Conservation (phyloP, 495 filamentous ascomycete species). For the Penicillium mononematosum region DNA sequence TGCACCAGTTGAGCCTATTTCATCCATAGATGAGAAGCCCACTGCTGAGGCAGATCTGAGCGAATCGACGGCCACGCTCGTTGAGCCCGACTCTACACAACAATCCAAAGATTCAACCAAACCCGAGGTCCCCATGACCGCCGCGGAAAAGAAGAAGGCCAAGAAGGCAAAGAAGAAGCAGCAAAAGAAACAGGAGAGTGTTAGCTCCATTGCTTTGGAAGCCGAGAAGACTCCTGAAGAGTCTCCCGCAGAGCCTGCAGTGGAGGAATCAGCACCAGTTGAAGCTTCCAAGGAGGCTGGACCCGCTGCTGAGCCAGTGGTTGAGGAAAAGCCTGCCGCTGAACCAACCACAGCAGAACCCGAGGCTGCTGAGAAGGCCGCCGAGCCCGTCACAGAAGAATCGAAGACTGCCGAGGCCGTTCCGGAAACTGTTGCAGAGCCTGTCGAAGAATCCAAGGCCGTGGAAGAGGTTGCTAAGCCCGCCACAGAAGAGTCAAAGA, state of each 20-base stretch:
- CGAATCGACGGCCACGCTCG: slow-evolving; percentile 9
- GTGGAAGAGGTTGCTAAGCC: slow-evolving; percentile 12
- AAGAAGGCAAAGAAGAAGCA: slow-evolving; percentile 10
- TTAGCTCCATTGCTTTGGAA: slow-evolving; percentile 3
- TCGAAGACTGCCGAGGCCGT: slow-evolving; percentile 8
- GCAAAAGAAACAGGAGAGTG: slow-evolving; percentile 13
- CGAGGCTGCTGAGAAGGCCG: slow-evolving; percentile 8
- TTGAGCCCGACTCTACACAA: not conserved
- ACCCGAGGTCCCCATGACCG: slow-evolving; percentile 9
- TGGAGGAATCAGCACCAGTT: not conserved
- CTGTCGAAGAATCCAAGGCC: slow-evolving; percentile 2
- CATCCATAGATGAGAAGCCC: not conserved
- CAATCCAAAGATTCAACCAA: slow-evolving; percentile 4
- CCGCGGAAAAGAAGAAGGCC: slow-evolving; percentile 12
- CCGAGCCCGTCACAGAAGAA: slow-evolving; percentile 8
- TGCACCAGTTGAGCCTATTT: not conserved
- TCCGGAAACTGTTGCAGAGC: slow-evolving; percentile 12
- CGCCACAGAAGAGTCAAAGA: slow-evolving; percentile 17
- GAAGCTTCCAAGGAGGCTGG: slow-evolving; percentile 12
- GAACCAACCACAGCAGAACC: slow-evolving; percentile 14
- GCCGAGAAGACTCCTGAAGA: slow-evolving; percentile 9
- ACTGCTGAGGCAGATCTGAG: not conserved
- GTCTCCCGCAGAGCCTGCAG: slow-evolving; percentile 2
- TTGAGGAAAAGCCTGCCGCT: slow-evolving; percentile 13
- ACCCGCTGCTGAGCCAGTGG: not conserved